phyloP scores from a whole-genome alignment of 257 asterid genomes.

The Salvia splendens region DNA sequence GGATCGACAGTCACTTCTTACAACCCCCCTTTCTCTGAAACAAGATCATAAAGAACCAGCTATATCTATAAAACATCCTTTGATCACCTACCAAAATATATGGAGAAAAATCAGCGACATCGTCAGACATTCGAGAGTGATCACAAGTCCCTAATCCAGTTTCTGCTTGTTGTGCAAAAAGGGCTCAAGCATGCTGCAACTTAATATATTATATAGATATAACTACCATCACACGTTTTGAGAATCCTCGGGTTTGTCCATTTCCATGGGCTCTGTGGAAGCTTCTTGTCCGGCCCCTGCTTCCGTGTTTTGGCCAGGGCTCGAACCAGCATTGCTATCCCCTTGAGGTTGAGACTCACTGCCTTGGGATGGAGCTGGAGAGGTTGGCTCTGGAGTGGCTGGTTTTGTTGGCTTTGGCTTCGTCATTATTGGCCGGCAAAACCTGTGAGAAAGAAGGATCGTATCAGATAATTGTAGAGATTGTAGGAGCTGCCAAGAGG shows the following conservation, averaged over 20 bases:
- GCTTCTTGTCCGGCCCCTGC: slow-evolving; percentile 34
- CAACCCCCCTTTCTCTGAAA: slow-evolving; percentile 43
- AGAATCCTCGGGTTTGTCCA: slow-evolving; percentile 49
- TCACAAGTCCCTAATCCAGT: slow-evolving; percentile 16
- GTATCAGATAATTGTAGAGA: not conserved
- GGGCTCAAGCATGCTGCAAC: not conserved
- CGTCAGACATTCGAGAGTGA: slow-evolving; percentile 4
- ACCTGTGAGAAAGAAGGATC: slow-evolving; percentile 41
- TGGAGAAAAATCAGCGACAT: slow-evolving; percentile 16
- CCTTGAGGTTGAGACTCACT: too few relatives aligned
- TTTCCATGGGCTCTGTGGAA: slow-evolving; percentile 69
- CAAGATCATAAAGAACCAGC: slow-evolving; percentile 35
- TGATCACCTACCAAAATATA: slow-evolving; percentile 8
- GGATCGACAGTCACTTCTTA: slow-evolving; percentile 23
- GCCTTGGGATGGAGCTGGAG: too few relatives aligned
- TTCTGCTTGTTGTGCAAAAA: slow-evolving; percentile 19
- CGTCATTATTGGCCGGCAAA: slow-evolving; percentile 80
- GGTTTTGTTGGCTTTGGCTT: slow-evolving; percentile 76
- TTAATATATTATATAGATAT: not conserved
- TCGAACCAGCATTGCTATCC: too few relatives aligned
- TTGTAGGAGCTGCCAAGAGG: not conserved
- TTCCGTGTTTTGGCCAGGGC: too few relatives aligned
- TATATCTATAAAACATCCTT: slow-evolving; percentile 8
- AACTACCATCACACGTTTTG: slow-evolving; percentile 27
- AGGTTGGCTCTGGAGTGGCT: too few relatives aligned